Percentiles rank a stretch among this genome's conserved stretches.
Evolutionary conservation across 2,329 filamentous ascomycete genomes (phyloP).

Genomic region (Huntiella savannae): DNA sequence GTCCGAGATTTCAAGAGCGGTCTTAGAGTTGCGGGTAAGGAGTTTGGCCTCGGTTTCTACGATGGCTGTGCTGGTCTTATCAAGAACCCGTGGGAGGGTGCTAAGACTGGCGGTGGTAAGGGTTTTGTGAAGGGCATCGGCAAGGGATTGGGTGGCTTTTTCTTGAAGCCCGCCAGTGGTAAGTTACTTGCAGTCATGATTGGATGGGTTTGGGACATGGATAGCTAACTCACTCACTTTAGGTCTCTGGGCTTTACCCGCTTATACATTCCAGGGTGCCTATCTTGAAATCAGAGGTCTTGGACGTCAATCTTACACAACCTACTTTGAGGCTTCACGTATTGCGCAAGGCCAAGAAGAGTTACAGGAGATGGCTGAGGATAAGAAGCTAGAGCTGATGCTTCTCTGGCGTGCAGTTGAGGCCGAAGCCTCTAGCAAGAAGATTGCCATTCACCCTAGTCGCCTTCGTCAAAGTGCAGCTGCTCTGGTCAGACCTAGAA

Average conservation of each 20-base stretch:
- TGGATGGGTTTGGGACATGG: neutral
- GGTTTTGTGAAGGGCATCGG: conserved; percentile 65
- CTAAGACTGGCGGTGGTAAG: conserved; percentile 25
- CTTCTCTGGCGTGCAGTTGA: conserved; percentile 1
- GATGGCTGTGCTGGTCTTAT: conserved; percentile 68
- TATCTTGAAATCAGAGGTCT: conserved; percentile 57
- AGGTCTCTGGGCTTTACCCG: conserved; percentile 27
- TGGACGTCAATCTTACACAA: conserved; percentile 52
- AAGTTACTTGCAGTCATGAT: conserved; percentile 16
- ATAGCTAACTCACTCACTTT: neutral
- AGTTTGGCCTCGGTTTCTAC: conserved; percentile 58
- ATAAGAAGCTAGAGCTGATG: conserved; percentile 42
- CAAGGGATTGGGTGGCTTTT: conserved; percentile 63
- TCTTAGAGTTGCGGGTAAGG: conserved; percentile 57
- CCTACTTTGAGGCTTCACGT: conserved; percentile 61
- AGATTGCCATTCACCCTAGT: neutral
- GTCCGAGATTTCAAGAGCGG: conserved; percentile 63
- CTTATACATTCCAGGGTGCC: conserved; percentile 66
- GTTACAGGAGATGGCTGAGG: conserved; percentile 29
- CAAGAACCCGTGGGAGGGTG: conserved; percentile 52
- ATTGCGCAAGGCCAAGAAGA: conserved; percentile 59
- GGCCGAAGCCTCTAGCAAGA: conserved; percentile 4
- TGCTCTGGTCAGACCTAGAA: neutral
- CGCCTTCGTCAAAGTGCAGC: neutral
- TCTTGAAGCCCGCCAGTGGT: conserved; percentile 64